phyloP scores from a whole-genome alignment of 2,329 filamentous ascomycete species.

The Claviceps africana region DNA sequence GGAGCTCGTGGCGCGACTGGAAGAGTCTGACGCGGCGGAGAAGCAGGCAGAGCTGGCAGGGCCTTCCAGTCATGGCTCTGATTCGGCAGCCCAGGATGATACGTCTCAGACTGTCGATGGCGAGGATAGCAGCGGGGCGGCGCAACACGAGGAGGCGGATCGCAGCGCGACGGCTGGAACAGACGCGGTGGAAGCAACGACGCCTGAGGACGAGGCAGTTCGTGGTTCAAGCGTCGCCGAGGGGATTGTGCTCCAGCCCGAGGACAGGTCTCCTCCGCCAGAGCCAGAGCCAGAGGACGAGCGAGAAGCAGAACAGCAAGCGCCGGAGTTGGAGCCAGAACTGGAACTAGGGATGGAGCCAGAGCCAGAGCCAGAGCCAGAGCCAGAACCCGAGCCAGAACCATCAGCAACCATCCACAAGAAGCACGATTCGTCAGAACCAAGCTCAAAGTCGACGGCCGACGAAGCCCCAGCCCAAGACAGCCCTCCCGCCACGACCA shows the following conservation, averaged over 20 bases:
- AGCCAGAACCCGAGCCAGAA: neutral
- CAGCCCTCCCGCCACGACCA: neutral
- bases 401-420: neutral
- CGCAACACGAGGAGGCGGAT: neutral
- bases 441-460: neutral
- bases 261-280: neutral
- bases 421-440: neutral
- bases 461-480: neutral
- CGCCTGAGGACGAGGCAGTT: neutral
- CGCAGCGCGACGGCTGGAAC: neutral
- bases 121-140: neutral
- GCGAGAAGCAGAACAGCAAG: neutral
- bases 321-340: neutral
- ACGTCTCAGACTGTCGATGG: neutral
- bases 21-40: constrained; percentile 13
- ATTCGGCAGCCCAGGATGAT: neutral
- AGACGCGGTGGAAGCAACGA: neutral
- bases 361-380: neutral
- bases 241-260: neutral
- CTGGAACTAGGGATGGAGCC: too few relatives aligned
- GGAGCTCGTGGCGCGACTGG: constrained; percentile 53
- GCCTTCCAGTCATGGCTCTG: neutral
- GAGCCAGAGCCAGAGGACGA: neutral
- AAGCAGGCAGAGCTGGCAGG: neutral
- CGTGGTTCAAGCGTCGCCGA: neutral